Evolutionary conservation across 805 yeast genomes (phyloP).

Genomic region (Candida maesae): DNA sequence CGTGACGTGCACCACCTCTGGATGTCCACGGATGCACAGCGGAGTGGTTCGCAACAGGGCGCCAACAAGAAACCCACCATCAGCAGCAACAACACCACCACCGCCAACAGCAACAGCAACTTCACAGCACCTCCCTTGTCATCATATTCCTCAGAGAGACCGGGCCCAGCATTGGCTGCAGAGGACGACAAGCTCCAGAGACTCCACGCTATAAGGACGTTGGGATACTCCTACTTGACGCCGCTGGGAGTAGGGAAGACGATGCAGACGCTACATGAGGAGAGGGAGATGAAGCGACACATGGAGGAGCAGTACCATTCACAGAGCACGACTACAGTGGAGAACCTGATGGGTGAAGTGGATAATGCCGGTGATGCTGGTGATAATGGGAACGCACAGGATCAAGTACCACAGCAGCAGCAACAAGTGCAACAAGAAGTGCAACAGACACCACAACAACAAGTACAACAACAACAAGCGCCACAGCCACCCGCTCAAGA

Average conservation of each 20-base stretch:
- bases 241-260: constrained; percentile 63
- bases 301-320: constrained; percentile 25
- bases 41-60: constrained; percentile 12
- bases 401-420: background rate
- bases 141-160: constrained; percentile 47
- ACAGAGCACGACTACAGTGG: constrained; percentile 27
- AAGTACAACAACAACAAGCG: background rate
- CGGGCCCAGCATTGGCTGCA: constrained; percentile 29
- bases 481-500: background rate
- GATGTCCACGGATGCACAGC: constrained; percentile 23
- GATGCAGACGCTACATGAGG: constrained; percentile 37
- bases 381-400: background rate
- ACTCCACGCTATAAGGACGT: constrained; percentile 33
- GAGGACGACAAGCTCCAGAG: constrained; percentile 17
- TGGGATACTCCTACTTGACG: constrained; percentile 46
- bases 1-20: constrained; percentile 44
- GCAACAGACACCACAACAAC: background rate
- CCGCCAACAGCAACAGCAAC: constrained; percentile 1
- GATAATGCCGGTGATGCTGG: constrained; percentile 11
- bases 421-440: constrained; percentile 4
- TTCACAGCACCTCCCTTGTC: constrained; percentile 49
- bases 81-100: background rate
- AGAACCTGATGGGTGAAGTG: constrained; percentile 30
- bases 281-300: constrained; percentile 25
- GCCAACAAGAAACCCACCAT: background rate